Base-by-base conservation (phyloP, 257 asterid species). In the Henckelia pumila region DNA sequence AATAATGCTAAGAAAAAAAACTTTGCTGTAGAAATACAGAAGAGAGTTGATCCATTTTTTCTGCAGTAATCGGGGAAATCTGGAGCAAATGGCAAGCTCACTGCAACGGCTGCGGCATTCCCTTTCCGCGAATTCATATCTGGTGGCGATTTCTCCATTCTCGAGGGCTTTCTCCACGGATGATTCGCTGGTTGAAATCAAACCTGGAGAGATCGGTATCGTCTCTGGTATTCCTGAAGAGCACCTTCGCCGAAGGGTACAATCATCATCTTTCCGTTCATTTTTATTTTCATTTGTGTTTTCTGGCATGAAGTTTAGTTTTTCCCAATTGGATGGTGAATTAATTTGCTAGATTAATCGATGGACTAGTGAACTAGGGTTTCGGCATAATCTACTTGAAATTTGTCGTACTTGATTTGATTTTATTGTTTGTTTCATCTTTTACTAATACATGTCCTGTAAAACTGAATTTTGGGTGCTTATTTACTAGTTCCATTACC, bases 141-240 rank as follows among this genome's bases (percentile, higher is more conserved):
- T 84, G 59, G 72, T 80, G 37, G 37, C 71, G 58, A 37, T 79
- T 17, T 59, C 89, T 58, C 81, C 82, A 14, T 44, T 79, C 23
- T 65, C 87, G 47, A 84, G 86, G 75, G 57, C 82, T 16, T 86
- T 89, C 77, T 87, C 90, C 20, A 64, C 96, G 5, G 88, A 79
- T 6, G 95, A 75, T 69, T 78, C 96, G 20, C 76, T 94, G 80
- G 85, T 81, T 59, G 98, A 94, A 82, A 72, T 78, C 57, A 83
- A 82, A 57, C 85, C 96, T 21, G 99, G 99, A 14, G 96, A 94
- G 79, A 69, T 94, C 75, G 99, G 98, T 11, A 59, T 76, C 74
- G 96, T 87, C 72, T 84, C 98, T 52, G 96, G 98, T 66, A 85
- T 88, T 50, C 98, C 99, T 55, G 81, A 89, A 70, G 93, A 88